Conservation (phyloP, 177 flowering plant species). For the Vitis hybrid region DNA sequence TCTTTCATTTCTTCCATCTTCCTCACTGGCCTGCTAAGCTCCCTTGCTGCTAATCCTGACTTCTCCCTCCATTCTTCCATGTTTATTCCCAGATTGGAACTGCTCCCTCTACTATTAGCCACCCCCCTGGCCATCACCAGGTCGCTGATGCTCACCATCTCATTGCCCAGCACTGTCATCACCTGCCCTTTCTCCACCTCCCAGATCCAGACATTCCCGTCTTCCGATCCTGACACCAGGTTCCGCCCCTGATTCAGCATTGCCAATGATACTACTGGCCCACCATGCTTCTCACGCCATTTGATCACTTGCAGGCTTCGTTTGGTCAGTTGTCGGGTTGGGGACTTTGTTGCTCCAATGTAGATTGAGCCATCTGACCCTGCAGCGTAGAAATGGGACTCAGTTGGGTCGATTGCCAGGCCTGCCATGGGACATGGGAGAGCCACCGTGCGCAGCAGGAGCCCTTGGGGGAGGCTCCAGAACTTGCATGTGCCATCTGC, state of each 20-base stretch:
- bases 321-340: neutral
- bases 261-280: conserved; percentile 30
- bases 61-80: neutral
- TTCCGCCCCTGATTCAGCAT: conserved; percentile 29
- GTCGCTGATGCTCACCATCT: conserved; percentile 28
- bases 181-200: conserved; percentile 25
- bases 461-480: conserved; percentile 38
- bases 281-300: conserved; percentile 26
- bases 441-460: conserved; percentile 19
- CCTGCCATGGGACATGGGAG: conserved; percentile 40
- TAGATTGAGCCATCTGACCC: conserved; percentile 53
- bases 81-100: conserved; percentile 14
- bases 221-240: conserved; percentile 46
- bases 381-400: conserved; percentile 39
- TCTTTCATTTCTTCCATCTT: conserved; percentile 41
- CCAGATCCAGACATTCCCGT: conserved; percentile 43
- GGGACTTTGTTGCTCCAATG: conserved; percentile 22
- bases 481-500: conserved; percentile 46
- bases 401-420: conserved; percentile 27
- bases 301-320: neutral
- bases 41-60: conserved; percentile 17
- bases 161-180: conserved; percentile 24
- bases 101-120: neutral
- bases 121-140: conserved; percentile 21
- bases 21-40: conserved; percentile 16